Evolutionary conservation across 495 filamentous ascomycete genomes (phyloP).

Genomic region (Penicillium argentinense): DNA sequence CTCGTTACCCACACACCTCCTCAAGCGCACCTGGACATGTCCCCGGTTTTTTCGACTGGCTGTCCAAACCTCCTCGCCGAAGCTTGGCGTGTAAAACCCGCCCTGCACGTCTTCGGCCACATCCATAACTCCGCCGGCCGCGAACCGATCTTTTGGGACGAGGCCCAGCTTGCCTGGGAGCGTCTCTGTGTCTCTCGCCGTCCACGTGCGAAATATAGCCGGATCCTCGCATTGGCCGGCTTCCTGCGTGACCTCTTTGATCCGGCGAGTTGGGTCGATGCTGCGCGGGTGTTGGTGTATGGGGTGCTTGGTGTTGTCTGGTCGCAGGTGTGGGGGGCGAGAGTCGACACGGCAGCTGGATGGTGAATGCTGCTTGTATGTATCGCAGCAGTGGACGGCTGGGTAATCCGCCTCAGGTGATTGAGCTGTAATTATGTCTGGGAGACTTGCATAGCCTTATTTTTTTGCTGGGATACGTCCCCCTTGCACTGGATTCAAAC

Average conservation of each 20-base stretch:
- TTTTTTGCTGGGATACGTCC: no score
- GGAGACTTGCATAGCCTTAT: no score
- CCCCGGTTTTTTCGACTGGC: constrained; percentile 57
- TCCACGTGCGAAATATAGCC: constrained; percentile 23
- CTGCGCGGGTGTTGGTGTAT: constrained; percentile 56
- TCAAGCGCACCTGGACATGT: constrained; percentile 72
- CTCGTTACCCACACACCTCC: constrained; percentile 78
- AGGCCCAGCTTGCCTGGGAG: constrained; percentile 72
- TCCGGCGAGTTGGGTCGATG: constrained; percentile 60
- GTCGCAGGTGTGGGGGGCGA: constrained; percentile 70
- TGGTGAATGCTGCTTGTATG: constrained; percentile 80
- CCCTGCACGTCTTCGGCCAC: constrained; percentile 87
- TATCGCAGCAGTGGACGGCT: constrained; percentile 65
- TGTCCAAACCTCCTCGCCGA: constrained; percentile 74
- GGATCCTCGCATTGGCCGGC: constrained; percentile 35
- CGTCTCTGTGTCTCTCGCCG: constrained; percentile 46
- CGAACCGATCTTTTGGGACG: constrained; percentile 75
- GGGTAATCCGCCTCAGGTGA: constrained; percentile 62
- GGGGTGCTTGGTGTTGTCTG: constrained; percentile 67
- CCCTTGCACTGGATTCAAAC: no score
- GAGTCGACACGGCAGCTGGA: constrained; percentile 49
- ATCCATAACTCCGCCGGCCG: constrained; percentile 66
- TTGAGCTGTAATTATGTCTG: constrained; percentile 38
- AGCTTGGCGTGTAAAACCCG: constrained; percentile 74
- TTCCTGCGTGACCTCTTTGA: constrained; percentile 54